Percentiles rank a stretch among this genome's conserved stretches.
Evolutionary conservation across 2,329 filamentous ascomycete genomes (phyloP).

Genomic region (Diaporthe aspalathi): DNA sequence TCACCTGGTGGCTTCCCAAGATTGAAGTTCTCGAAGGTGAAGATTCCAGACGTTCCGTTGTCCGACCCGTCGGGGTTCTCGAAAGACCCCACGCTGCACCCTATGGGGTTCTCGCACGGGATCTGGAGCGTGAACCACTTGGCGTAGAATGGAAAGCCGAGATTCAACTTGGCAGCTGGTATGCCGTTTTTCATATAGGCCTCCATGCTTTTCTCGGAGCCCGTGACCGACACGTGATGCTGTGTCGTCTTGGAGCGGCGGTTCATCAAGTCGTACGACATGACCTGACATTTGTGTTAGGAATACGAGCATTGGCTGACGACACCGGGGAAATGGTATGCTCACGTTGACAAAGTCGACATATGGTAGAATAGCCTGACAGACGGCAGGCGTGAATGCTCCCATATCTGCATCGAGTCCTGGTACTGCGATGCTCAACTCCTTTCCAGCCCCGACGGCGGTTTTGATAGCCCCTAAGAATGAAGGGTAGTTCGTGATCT

Average conservation of each 20-base stretch:
- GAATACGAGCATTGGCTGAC: no score
- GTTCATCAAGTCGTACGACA: constrained; percentile 76
- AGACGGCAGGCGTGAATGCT: constrained; percentile 68
- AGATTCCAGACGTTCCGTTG: not conserved
- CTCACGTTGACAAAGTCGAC: constrained; percentile 72
- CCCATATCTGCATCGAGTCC: constrained; percentile 75
- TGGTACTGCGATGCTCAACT: constrained; percentile 75
- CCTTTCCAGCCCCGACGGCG: constrained; percentile 66
- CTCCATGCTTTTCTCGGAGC: constrained; percentile 65
- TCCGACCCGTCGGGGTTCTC: constrained; percentile 61
- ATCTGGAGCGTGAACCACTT: constrained; percentile 71
- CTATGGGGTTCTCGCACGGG: constrained; percentile 63
- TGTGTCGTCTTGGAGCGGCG: constrained; percentile 73
- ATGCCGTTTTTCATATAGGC: constrained; percentile 70
- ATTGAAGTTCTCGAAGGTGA: constrained; percentile 3
- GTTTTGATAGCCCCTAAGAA: constrained; percentile 68
- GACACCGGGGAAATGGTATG: no score
- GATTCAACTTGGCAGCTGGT: constrained; percentile 66
- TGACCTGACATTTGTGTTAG: not conserved
- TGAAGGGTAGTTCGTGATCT: constrained; percentile 71
- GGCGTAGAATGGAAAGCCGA: constrained; percentile 76
- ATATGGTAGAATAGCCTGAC: constrained; percentile 67
- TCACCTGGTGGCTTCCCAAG: not conserved
- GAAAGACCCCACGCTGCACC: constrained; percentile 68
- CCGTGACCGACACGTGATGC: constrained; percentile 71